phyloP scores from a whole-genome alignment of 495 filamentous ascomycete species.

The Tirmania nivea region DNA sequence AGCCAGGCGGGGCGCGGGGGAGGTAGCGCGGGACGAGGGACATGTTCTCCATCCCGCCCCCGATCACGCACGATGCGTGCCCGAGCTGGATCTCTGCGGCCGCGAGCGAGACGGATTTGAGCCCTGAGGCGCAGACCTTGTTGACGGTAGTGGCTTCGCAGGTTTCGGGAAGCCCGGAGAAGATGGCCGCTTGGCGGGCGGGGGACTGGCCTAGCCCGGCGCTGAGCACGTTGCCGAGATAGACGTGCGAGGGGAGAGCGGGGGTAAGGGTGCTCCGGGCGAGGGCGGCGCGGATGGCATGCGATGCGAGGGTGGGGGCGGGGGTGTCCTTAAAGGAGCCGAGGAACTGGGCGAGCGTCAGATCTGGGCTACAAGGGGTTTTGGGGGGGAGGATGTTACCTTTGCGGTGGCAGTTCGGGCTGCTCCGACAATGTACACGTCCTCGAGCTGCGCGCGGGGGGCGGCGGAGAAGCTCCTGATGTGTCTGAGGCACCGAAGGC shows the following conservation, averaged over 20 bases:
- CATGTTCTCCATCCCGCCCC: slow-evolving; percentile 98
- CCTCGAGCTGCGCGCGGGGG: slow-evolving; percentile 29
- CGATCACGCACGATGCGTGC: slow-evolving; percentile 62
- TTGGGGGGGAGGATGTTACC: slow-evolving; percentile 26
- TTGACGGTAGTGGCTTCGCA: slow-evolving; percentile 83
- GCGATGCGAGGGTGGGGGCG: slow-evolving; percentile 66
- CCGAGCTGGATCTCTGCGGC: slow-evolving; percentile 89
- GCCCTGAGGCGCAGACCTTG: slow-evolving; percentile 87
- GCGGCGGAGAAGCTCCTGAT: slow-evolving; percentile 47
- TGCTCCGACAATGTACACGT: slow-evolving; percentile 79
- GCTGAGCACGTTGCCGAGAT: slow-evolving; percentile 94
- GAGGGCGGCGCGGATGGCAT: slow-evolving; percentile 74
- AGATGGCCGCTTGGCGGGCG: slow-evolving; percentile 72
- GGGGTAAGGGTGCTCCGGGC: slow-evolving; percentile 58
- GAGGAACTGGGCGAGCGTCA: slow-evolving; percentile 46
- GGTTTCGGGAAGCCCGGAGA: slow-evolving; percentile 55
- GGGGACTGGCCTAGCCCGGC: slow-evolving; percentile 70
- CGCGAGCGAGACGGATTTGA: slow-evolving; percentile 77
- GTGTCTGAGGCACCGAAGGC: slow-evolving; percentile 20
- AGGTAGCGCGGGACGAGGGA: slow-evolving; percentile 80
- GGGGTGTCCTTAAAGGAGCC: slow-evolving; percentile 61
- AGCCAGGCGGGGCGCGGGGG: slow-evolving; percentile 52
- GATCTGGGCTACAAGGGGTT: neutral
- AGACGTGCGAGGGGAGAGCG: slow-evolving; percentile 64
- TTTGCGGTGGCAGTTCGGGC: slow-evolving; percentile 73